Percentiles rank a stretch among this genome's conserved stretches.
phyloP scores from a whole-genome alignment of 148 eudicot species.

The Vaccinium vitisidaea region DNA sequence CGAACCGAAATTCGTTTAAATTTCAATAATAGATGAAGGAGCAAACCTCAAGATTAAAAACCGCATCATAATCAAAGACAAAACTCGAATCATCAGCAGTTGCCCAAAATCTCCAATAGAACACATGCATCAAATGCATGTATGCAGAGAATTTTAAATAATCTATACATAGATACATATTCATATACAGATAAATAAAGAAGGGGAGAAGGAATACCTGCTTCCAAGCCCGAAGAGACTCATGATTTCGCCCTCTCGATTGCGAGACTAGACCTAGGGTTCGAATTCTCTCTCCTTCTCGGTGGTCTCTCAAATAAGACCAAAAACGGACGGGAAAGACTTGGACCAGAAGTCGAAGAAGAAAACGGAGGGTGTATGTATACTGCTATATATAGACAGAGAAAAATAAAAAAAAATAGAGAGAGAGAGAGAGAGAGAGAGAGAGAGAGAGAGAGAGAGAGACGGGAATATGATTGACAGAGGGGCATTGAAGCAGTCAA shows the following conservation, averaged over 20 bases:
- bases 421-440: no score
- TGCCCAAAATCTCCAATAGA: not conserved
- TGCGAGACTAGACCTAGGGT: not conserved
- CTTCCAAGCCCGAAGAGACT: constrained; percentile 74
- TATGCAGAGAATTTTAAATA: not conserved
- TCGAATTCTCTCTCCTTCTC: not conserved
- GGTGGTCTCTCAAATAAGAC: not conserved
- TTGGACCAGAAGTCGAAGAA: constrained; percentile 7
- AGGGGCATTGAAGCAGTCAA: constrained; percentile 13
- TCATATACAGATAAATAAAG: not conserved
- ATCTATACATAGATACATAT: not conserved
- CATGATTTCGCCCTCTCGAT: constrained; percentile 30
- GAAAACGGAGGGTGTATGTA: constrained; percentile 10
- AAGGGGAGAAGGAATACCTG: constrained; percentile 33
- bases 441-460: no score
- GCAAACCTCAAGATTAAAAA: not conserved
- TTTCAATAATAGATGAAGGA: not conserved
- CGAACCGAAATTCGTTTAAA: not conserved
- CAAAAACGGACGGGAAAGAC: not conserved
- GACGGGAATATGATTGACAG: constrained; percentile 21
- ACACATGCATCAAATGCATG: not conserved
- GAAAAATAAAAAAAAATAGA: not conserved
- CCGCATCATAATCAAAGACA: not conserved
- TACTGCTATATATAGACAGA: not conserved
- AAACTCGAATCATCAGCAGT: not conserved